Percentiles rank a stretch among this genome's conserved stretches.
phyloP scores from a whole-genome alignment of 2,329 filamentous ascomycete genomes.

The Chlorencoelia australis region DNA sequence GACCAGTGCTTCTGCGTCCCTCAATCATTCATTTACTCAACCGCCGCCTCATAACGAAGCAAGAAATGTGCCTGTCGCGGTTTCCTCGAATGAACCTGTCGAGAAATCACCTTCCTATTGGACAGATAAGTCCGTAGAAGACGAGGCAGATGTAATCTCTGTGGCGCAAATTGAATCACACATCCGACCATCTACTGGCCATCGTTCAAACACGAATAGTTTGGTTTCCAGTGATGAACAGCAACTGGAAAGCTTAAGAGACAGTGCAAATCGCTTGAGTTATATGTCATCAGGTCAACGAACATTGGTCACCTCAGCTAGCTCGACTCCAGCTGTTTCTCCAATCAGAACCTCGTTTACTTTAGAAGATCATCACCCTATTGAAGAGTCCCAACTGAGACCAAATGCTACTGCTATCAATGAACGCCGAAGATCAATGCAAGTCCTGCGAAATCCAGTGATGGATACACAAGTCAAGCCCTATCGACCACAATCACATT shows the following conservation, averaged over 20 bases:
- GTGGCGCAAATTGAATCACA: conserved; percentile 3
- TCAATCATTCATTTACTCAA: conserved; percentile 12
- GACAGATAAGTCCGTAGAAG: background rate
- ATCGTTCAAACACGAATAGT: conserved; percentile 47
- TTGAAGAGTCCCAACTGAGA: conserved; percentile 15
- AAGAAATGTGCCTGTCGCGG: conserved; percentile 2
- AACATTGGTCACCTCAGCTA: conserved; percentile 48
- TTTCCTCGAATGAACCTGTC: too few relatives aligned
- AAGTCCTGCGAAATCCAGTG: conserved; percentile 15
- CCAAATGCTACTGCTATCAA: conserved; percentile 22
- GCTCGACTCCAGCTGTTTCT: conserved; percentile 47
- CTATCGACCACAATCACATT: conserved; percentile 20
- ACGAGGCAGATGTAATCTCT: conserved; percentile 1
- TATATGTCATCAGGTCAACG: conserved; percentile 51
- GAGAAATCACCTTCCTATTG: background rate
- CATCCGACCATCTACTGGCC: conserved; percentile 30
- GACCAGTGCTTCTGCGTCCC: too few relatives aligned
- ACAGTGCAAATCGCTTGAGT: conserved; percentile 47
- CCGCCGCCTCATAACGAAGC: background rate
- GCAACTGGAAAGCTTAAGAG: conserved; percentile 46
- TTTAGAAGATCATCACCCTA: conserved; percentile 17
- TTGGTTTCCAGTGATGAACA: conserved; percentile 47
- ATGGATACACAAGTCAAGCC: conserved; percentile 12
- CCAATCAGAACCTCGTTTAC: conserved; percentile 41
- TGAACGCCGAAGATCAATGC: conserved; percentile 25